Base-by-base conservation (phyloP, 2,329 filamentous ascomycete species). In the Hypoxylon sp. region DNA sequence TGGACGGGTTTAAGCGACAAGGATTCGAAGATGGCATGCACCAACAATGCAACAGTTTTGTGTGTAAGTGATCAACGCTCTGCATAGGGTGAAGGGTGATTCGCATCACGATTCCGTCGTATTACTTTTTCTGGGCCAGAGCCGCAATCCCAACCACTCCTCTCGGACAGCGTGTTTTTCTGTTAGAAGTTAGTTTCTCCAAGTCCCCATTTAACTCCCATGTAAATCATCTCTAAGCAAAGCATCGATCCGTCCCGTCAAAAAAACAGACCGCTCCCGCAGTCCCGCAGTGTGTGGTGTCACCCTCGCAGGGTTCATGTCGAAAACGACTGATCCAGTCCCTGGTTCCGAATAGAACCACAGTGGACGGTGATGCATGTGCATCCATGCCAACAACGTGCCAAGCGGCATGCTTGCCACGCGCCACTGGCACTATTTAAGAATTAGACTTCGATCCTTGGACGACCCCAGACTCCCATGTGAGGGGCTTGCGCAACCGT, bases 241-340 rank as follows among this genome's bases (percentile, higher is more conserved):
- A 20, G 35, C 31, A 25, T 59, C 55, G 13, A 50, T n/a, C 44
- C 13, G 44, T 50, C 6, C 31, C 33, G 46, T 31, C 46, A 22
- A 40, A 27, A 40, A 27, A 27, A 50, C 44, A 40, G 56, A 50
- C 56, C 56, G 44, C 44, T 59, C 56, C 46, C 31, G 56, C 22
- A 3, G n/a, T 20, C 31, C 7, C 25, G 20, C n/a, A 31, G 40
- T 49, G 22, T 35, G 13, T n/a, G 35, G 55, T 57, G 40, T n/a
- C 33, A n/a, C 13, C 17, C 25, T 37, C n/a, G 11, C 51, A 51
- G 44, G 60, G 60, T 48, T 57, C 31, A 35, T 31, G 44, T 17
- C 31, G 30, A 49, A 42, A 49, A 42, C 46, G 14, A 33, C 22
- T 44, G 37, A 49, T 33, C 60, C 20, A 25, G 40, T 44, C 33